Evolutionary conservation across 2,329 filamentous ascomycete genomes (phyloP).

Genomic region (Claviceps sp.): DNA sequence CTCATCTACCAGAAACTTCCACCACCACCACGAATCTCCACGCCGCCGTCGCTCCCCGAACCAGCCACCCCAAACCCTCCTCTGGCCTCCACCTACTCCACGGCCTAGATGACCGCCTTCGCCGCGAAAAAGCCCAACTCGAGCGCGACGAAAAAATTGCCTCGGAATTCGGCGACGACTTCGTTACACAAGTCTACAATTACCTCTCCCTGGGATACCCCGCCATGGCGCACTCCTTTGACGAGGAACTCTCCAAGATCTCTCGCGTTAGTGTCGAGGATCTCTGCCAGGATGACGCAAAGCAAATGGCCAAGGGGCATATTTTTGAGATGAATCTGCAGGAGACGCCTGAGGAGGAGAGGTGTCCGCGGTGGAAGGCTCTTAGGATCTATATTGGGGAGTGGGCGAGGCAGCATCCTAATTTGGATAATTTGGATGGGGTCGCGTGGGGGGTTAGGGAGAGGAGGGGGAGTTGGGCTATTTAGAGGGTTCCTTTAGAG

Average conservation of each 20-base stretch:
- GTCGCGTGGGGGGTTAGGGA: constrained; percentile 56
- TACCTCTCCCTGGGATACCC: constrained; percentile 91
- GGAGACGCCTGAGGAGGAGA: constrained; percentile 31
- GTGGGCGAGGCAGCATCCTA: constrained; percentile 80
- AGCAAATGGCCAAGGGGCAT: constrained; percentile 53
- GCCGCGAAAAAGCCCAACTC: constrained; percentile 33
- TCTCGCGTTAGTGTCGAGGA: constrained; percentile 55
- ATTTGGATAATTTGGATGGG: constrained; percentile 46
- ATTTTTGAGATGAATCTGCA: constrained; percentile 44
- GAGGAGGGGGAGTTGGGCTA: constrained; percentile 59
- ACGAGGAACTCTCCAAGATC: constrained; percentile 75
- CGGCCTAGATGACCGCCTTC: constrained; percentile 37
- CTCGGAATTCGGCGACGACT: constrained; percentile 65
- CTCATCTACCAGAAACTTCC: constrained; percentile 3
- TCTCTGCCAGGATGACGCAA: constrained; percentile 57
- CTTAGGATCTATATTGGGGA: constrained; percentile 72
- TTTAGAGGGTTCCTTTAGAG: constrained; percentile 23
- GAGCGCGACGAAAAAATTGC: constrained; percentile 40
- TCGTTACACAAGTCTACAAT: constrained; percentile 94
- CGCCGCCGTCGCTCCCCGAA: constrained; percentile 14
- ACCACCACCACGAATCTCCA: constrained; percentile 7
- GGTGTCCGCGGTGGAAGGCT: constrained; percentile 66
- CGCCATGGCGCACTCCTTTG: constrained; percentile 67
- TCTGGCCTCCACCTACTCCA: constrained; percentile 33
- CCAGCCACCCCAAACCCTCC: constrained; percentile 20